These are phyloP conservation scores for Phylloporus rhodoxanthus DNA, from an alignment of 768 basidiomycete genomes.

Conservation along the genomic window DNA sequence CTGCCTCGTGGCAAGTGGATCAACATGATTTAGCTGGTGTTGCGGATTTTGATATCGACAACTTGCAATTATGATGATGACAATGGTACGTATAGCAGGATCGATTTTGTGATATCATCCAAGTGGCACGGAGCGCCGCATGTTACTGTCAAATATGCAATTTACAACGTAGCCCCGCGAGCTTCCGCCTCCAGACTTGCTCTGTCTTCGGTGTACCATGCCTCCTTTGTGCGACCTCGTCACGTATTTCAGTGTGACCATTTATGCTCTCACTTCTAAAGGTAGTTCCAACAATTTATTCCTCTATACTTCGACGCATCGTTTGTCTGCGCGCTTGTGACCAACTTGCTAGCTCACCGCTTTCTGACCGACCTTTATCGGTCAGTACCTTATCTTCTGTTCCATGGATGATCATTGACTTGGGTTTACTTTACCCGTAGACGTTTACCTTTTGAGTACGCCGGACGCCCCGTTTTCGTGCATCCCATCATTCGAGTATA, in stretches of 20 bases:
- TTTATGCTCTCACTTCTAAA: too few species aligned
- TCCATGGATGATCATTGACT: neutral
- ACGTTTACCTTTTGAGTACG: neutral
- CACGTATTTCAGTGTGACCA: conserved; percentile 12
- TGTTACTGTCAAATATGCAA: neutral
- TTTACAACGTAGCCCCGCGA: conserved; percentile 22
- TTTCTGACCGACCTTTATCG: conserved; percentile 3
- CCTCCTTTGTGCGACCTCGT: conserved; percentile 14
- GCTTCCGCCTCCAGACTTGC: conserved; percentile 15
- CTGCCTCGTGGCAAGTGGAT: conserved; percentile 9
- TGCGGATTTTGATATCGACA: neutral
- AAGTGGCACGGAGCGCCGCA: conserved; percentile 1
- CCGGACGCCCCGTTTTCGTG: neutral
- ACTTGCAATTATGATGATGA: neutral
- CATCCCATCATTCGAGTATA: neutral
- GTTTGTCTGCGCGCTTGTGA: conserved; percentile 10
- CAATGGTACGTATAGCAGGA: neutral
- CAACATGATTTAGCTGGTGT: neutral
- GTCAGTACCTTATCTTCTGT: conserved; percentile 2
- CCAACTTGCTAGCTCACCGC: conserved; percentile 1
- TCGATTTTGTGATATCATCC: neutral
- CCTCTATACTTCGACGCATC: conserved; percentile 1
- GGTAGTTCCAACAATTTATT: neutral
- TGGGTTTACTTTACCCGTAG: neutral
- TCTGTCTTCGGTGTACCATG: conserved; percentile 12